phyloP scores from a whole-genome alignment of 2,329 filamentous ascomycete genomes.

The Xylaria multiplex region DNA sequence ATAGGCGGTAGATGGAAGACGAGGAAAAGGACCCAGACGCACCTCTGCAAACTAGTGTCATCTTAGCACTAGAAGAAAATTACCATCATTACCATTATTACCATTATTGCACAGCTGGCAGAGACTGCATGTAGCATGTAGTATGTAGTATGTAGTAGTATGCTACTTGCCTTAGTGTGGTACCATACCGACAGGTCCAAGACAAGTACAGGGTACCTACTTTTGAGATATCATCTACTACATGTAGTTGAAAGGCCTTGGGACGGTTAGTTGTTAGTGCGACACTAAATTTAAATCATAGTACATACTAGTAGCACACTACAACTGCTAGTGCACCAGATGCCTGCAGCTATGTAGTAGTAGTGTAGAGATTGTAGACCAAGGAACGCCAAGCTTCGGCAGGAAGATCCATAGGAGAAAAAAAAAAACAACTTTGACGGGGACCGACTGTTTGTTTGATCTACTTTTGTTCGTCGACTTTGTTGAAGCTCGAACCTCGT shows the following conservation, averaged over 20 bases:
- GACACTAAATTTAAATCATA: background rate
- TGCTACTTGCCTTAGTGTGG: background rate
- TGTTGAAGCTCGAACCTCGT: background rate
- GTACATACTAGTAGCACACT: too few relatives aligned
- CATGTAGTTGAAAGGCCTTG: background rate
- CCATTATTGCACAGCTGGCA: slow-evolving; percentile 3
- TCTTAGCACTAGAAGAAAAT: slow-evolving; percentile 13
- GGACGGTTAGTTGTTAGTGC: slow-evolving; percentile 6
- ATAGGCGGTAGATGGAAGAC: too few relatives aligned
- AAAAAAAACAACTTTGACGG: background rate
- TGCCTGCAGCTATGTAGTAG: background rate
- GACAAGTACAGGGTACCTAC: background rate
- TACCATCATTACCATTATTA: slow-evolving; percentile 1
- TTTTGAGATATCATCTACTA: background rate
- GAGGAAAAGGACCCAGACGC: slow-evolving; percentile 1
- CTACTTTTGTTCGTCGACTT: too few relatives aligned
- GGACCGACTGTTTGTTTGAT: too few relatives aligned
- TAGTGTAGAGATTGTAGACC: background rate
- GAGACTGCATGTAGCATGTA: slow-evolving; percentile 1
- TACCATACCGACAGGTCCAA: background rate
- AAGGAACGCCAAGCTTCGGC: background rate
- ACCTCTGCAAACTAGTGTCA: slow-evolving; percentile 7
- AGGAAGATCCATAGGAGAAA: background rate
- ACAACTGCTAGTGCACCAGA: background rate
- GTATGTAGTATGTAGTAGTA: too few relatives aligned